Evolutionary conservation across 1,284 basidiomycete species (phyloP).

Genomic region (Melanopsichium pennsylvanicum): DNA sequence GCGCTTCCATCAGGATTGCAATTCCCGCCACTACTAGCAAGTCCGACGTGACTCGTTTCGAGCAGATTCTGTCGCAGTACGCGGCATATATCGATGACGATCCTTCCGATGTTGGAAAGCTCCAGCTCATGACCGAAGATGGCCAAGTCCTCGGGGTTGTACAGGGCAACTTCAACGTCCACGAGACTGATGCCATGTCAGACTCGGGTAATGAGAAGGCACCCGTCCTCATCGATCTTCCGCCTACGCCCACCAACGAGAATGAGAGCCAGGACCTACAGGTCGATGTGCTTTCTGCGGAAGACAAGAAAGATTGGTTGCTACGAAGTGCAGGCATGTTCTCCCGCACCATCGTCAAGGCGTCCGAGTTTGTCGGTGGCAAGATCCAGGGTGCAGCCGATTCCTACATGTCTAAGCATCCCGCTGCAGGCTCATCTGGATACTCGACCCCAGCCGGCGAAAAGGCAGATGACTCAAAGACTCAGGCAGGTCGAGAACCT

Average conservation of each 20-base stretch:
- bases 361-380: slow-evolving; percentile 48
- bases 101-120: slow-evolving; percentile 27
- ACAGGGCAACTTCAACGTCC: slow-evolving; percentile 36
- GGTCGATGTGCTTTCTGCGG: slow-evolving; percentile 30
- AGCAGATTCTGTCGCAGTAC: slow-evolving; percentile 53
- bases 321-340: slow-evolving; percentile 54
- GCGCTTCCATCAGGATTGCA: slow-evolving; percentile 42
- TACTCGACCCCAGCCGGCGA: slow-evolving; percentile 18
- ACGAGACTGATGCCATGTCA: slow-evolving; percentile 38
- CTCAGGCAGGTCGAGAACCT: slow-evolving; percentile 15
- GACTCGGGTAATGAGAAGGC: slow-evolving; percentile 51
- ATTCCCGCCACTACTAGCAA: slow-evolving; percentile 24
- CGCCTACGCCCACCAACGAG: slow-evolving; percentile 28
- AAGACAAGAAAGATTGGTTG: slow-evolving; percentile 51
- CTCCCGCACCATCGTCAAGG: slow-evolving; percentile 57
- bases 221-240: slow-evolving; percentile 52
- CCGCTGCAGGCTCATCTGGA: slow-evolving; percentile 27
- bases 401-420: slow-evolving; percentile 40
- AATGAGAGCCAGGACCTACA: slow-evolving; percentile 25
- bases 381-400: slow-evolving; percentile 52
- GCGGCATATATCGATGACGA: slow-evolving; percentile 49
- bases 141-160: slow-evolving; percentile 49
- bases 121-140: slow-evolving; percentile 56
- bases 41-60: slow-evolving; percentile 22
- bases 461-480: slow-evolving; percentile 6